Percentiles rank a stretch among this genome's conserved stretches.
Conservation (phyloP, 2,329 filamentous ascomycete species). For the Phaeosphaeria sp. region DNA sequence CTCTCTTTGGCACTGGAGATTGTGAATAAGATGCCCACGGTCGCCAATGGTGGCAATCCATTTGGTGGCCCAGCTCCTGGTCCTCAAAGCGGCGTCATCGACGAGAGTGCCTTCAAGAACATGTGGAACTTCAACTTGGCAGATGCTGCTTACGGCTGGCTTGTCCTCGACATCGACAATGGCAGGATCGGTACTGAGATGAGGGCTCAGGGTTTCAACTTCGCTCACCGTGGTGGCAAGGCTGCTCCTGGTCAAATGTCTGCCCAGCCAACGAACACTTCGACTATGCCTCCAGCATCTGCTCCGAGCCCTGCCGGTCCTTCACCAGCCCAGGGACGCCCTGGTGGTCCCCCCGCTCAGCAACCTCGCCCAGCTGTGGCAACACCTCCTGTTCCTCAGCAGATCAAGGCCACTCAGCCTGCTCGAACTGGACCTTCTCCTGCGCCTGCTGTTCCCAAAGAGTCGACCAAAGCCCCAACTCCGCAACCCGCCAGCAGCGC, state of each 20-base stretch:
- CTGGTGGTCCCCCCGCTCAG: conserved; percentile 41
- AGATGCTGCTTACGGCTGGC: conserved; percentile 94
- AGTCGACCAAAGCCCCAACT: conserved; percentile 57
- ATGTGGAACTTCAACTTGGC: conserved; percentile 99
- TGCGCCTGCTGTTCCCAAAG: conserved; percentile 49
- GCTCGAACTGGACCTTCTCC: conserved; percentile 50
- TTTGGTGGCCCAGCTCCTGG: conserved; percentile 86
- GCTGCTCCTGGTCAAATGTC: conserved; percentile 45
- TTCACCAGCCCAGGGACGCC: conserved; percentile 41
- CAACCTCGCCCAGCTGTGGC: conserved; percentile 40
- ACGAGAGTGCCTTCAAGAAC: conserved; percentile 99
- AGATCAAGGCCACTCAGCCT: conserved; percentile 47
- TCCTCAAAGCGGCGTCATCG: conserved; percentile 82
- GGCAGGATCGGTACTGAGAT: conserved; percentile 98
- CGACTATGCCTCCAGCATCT: conserved; percentile 45
- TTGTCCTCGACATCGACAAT: conserved; percentile 93
- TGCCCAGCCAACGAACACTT: conserved; percentile 42
- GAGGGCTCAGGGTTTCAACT: conserved; percentile 99
- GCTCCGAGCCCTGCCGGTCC: conserved; percentile 49
- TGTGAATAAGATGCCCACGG: conserved; percentile 97
- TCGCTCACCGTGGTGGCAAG: conserved; percentile 92
- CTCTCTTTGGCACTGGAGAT: conserved; percentile 90
- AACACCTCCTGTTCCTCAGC: conserved; percentile 47
- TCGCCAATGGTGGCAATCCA: conserved; percentile 93
- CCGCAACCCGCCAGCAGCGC: conserved; percentile 52